These are phyloP conservation scores for Rubus parviflorus DNA, from an alignment of 306 rosid genomes.

Conservation along the genomic window DNA sequence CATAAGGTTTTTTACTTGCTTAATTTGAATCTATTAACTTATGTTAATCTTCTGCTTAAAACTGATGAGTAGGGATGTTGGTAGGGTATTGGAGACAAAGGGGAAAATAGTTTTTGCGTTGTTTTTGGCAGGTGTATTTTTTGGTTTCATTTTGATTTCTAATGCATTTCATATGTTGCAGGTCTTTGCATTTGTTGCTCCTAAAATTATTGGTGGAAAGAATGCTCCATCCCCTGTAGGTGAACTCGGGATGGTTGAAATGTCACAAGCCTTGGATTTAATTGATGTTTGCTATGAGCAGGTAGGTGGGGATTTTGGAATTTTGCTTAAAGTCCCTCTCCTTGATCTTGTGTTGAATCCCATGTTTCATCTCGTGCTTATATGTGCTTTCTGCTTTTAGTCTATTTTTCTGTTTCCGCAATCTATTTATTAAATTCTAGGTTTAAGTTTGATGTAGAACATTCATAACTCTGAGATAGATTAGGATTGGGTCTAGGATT, in stretches of 20 bases:
- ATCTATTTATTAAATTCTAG: neutral
- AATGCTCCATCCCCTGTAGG: conserved; percentile 93
- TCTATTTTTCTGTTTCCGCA: neutral
- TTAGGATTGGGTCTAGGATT: neutral
- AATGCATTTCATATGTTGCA: conserved; percentile 29
- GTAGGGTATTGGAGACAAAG: neutral
- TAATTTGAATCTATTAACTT: neutral
- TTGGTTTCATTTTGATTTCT: neutral
- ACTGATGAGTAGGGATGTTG: neutral
- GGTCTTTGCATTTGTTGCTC: conserved; percentile 95
- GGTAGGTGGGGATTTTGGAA: conserved; percentile 42
- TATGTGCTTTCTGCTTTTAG: neutral
- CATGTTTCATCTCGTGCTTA: neutral
- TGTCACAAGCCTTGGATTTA: conserved; percentile 86
- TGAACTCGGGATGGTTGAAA: conserved; percentile 99
- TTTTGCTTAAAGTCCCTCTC: neutral
- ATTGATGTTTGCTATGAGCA: conserved; percentile 81
- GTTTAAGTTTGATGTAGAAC: neutral
- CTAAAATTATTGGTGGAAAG: conserved; percentile 92
- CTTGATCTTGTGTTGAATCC: neutral
- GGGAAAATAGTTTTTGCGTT: neutral
- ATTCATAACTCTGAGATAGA: neutral
- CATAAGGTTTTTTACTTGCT: conserved; percentile 56
- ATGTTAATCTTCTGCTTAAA: neutral
- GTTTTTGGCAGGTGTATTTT: neutral